Evolutionary conservation across 2,329 filamentous ascomycete genomes (phyloP).

Genomic region (Epichloe brachyelytri): DNA sequence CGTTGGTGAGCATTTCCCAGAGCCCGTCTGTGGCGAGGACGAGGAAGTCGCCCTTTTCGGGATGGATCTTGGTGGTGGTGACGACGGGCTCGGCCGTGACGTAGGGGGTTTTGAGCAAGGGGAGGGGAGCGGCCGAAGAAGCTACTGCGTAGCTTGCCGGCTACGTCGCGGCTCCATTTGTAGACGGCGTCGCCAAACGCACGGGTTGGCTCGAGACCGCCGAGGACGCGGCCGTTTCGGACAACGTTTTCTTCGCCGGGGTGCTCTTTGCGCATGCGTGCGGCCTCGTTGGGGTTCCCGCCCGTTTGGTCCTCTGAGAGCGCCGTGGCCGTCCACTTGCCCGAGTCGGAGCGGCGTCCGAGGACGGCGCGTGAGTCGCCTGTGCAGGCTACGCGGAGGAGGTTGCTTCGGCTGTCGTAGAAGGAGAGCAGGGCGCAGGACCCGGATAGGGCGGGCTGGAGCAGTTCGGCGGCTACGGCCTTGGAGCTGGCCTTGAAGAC

Average conservation of each 20-base stretch:
- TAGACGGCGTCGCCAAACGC: constrained; percentile 95
- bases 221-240: constrained; percentile 78
- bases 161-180: constrained; percentile 84
- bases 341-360: constrained; percentile 61
- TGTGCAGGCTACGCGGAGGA: constrained; percentile 86
- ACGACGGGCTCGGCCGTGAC: constrained; percentile 93
- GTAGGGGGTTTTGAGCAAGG: constrained; percentile 81
- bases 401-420: constrained; percentile 78
- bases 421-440: constrained; percentile 94
- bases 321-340: constrained; percentile 86
- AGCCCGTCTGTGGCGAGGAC: constrained; percentile 94
- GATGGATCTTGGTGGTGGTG: constrained; percentile 83
- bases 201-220: constrained; percentile 80
- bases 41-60: constrained; percentile 83
- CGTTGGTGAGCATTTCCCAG: constrained; percentile 98
- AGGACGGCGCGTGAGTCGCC: constrained; percentile 93
- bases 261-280: constrained; percentile 71
- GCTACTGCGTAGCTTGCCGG: constrained; percentile 65
- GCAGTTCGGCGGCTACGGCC: constrained; percentile 76
- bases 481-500: constrained; percentile 83
- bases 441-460: constrained; percentile 89
- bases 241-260: constrained; percentile 83
- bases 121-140: constrained; percentile 75
- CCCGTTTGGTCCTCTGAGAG: constrained; percentile 93
- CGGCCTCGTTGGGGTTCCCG: constrained; percentile 70